Evolutionary conservation across 768 basidiomycete genomes (phyloP), one percentile per base, ranked within the genome.

Genomic region (Rossbeevera mucosa): DNA sequence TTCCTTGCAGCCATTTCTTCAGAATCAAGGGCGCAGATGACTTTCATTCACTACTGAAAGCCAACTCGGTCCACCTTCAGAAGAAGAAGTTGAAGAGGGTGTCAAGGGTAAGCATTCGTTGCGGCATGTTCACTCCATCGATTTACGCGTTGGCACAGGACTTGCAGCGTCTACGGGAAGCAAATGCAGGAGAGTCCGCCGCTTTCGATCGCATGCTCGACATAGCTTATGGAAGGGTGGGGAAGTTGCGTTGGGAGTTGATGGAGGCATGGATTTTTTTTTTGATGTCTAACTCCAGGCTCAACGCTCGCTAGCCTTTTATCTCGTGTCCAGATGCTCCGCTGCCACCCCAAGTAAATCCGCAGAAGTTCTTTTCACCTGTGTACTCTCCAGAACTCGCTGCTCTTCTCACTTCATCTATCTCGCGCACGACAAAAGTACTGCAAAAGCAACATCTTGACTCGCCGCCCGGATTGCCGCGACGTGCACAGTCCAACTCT

Each of bases 141-240:
- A 36, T 41, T 16, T 9, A 29, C 30, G 8, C 26, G 6, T 44
- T 13, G 41, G 16, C 31, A 7, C 57, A 91, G 88, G 80, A 76
- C 46, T 63, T 83, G 56, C 71, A 69, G 44, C 77, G 68, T 51
- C 64, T 91, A 16, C 67, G 74, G 60, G 72, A 67, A 42, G 86
- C 86, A 9, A 86, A 82, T 59, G 55, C 59, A 4, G 80, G 83
- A 4, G 62, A 76, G 31, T 57, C 59, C 44, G 64, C 72, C 50
- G 79, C 81, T 28, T 85, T 88, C 59, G 71, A 72, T 25, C 75
- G 77, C 56, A 60, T 90, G 25, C 71, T 92, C 16, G 79, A 84
- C 57, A 59, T 83, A 25, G 89, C 89, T 24, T 92, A 90, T 67
- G 89, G 88, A 26, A 76, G 89, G 53, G 81, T 80, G 58, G 89